Base-by-base conservation (phyloP, 192 early-diverging fungal genomes). In the Mortierella alpina region DNA sequence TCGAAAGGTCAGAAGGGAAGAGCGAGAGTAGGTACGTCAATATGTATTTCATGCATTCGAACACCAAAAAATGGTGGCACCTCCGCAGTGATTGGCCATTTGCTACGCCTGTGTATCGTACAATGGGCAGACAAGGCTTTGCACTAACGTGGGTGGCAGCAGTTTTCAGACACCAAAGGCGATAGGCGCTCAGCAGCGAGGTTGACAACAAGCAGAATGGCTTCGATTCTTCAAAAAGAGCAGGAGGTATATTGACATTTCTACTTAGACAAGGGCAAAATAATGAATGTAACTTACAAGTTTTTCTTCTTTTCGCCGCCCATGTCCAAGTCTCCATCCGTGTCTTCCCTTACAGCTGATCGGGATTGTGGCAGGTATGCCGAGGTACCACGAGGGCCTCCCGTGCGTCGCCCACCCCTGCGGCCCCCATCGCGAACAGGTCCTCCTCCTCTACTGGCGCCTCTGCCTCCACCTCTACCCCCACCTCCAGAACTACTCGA, bases 241-340 rank as follows among this genome's bases (percentile, higher is more conserved):
- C 58, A n/a, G n/a, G 23, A 41, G 58, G 61, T 63, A 49, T 44
- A 63, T 63, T 63, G 20, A 11, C 22, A 10, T 47, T 44, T 63
- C 47, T 48, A 63, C 61, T 47, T 22, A 18, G n/a, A n/a, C 13
- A 44, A 63, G 22, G 42, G 47, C n/a, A 48, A 11, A 42, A 62
- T 41, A 42, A 7, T 7, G 23, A n/a, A 59, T 42, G 47, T 18
- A 48, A 63, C 61, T 63, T 63, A 63, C 61, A 63, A 63, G 61
- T 42, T 63, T 42, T 63, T 63, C 44, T 62, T 62, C 22, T 63
- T 48, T 63, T 48, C 61, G 47, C 31, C 31, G 31, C 61, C 61
- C 61, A 63, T 63, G 22, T 63, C 61, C 61, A 63, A 23, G 47
- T 63, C 61, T 0, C 61, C 61, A 63, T 63, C 61, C 0, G 23